Conservation (phyloP, 2,329 filamentous ascomycete species). For the Xylariomycetidae sp. region DNA sequence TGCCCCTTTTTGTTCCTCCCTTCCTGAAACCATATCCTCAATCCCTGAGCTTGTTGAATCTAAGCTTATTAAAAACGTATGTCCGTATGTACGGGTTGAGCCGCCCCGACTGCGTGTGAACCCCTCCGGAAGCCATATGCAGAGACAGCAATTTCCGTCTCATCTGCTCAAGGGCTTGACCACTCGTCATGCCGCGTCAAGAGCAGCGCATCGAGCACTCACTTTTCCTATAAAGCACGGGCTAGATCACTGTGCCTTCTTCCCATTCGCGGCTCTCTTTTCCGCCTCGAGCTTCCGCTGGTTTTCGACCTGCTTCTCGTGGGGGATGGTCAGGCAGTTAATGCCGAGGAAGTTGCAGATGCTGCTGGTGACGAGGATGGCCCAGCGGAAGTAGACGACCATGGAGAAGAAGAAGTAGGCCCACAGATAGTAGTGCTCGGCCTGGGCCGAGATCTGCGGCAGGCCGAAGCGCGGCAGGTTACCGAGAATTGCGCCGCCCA, state of each 20-base stretch:
- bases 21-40: no score
- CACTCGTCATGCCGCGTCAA: no score
- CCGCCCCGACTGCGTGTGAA: no score
- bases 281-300: constrained; percentile 30
- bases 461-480: constrained; percentile 78
- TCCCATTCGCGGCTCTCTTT: constrained; percentile 20
- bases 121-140: no score
- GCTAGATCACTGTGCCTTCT: constrained; percentile 21
- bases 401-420: constrained; percentile 77
- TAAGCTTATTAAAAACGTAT: no score
- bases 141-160: no score
- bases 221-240: not conserved
- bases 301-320: constrained; percentile 53
- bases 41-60: no score
- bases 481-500: constrained; percentile 75
- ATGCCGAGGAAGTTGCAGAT: constrained; percentile 93
- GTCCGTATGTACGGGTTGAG: no score
- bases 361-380: constrained; percentile 78
- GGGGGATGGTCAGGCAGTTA: constrained; percentile 83
- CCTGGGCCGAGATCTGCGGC: constrained; percentile 53
- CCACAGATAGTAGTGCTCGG: constrained; percentile 77
- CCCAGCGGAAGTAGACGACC: constrained; percentile 90
- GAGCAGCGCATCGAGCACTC: no score
- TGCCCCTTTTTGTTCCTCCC: no score
- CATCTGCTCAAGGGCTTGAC: no score